Conservation (phyloP, 495 filamentous ascomycete species). For the Penicillium tannophilum region DNA sequence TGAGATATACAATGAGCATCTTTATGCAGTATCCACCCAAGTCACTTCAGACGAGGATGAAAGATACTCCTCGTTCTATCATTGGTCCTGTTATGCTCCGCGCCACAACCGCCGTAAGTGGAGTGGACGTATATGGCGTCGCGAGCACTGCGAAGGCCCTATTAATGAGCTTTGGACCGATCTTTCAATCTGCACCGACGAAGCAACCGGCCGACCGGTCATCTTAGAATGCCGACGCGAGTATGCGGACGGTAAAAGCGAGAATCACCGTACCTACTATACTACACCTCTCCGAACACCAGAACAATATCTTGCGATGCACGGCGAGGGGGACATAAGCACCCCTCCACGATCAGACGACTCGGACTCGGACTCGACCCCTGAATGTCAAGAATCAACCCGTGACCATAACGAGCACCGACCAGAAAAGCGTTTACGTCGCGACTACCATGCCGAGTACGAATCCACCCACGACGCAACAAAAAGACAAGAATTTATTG, state of each 20-base stretch:
- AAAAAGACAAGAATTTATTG: constrained; percentile 50
- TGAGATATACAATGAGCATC: constrained; percentile 65
- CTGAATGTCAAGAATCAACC: constrained; percentile 27
- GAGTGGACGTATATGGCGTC: constrained; percentile 58
- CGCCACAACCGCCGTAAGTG: constrained; percentile 18
- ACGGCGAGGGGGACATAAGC: not conserved
- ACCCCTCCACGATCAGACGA: constrained; percentile 12
- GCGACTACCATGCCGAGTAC: constrained; percentile 50
- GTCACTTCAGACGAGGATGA: constrained; percentile 65
- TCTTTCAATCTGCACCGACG: constrained; percentile 64
- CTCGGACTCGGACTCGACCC: not conserved
- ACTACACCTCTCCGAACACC: constrained; percentile 58
- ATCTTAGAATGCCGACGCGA: constrained; percentile 74
- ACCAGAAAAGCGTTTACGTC: constrained; percentile 42
- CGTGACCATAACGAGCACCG: constrained; percentile 33
- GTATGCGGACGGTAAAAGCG: constrained; percentile 62
- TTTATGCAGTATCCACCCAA: constrained; percentile 74
- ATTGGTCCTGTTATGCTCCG: constrained; percentile 64
- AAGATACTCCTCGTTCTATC: constrained; percentile 69
- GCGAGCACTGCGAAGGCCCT: constrained; percentile 70
- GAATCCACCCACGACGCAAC: constrained; percentile 43
- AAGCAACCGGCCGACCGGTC: constrained; percentile 57
- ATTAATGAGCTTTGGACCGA: constrained; percentile 79
- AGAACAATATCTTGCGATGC: constrained; percentile 17
- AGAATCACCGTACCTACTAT: constrained; percentile 69